These are phyloP conservation scores for Metschnikowia colocasiae DNA, from an alignment of 805 yeast genomes.

Conservation along the genomic window DNA sequence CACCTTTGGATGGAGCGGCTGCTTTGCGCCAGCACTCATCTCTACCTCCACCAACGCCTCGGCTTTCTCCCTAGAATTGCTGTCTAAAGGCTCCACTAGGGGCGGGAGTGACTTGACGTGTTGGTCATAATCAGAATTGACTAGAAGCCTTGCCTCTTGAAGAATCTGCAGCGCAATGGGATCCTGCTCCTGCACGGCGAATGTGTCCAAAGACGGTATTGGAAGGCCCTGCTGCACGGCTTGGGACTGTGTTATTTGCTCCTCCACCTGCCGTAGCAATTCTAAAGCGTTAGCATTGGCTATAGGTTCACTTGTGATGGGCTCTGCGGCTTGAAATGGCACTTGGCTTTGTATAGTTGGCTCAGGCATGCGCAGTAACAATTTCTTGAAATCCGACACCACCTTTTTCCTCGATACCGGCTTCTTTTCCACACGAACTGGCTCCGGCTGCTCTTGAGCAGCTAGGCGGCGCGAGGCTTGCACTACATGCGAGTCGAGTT, in stretches of 20 bases:
- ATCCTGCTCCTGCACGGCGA: not conserved
- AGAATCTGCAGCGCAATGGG: slow-evolving; percentile 20
- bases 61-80: not conserved
- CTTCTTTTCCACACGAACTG: not conserved
- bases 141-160: slow-evolving; percentile 32
- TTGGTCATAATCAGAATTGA: slow-evolving; percentile 41
- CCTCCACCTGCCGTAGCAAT: slow-evolving; percentile 1
- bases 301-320: not conserved
- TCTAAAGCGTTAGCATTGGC: not conserved
- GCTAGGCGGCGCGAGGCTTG: slow-evolving; percentile 23
- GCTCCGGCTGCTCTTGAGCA: slow-evolving; percentile 21
- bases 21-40: not conserved
- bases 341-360: not conserved
- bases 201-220: slow-evolving; percentile 33
- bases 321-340: not conserved
- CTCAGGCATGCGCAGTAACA: slow-evolving; percentile 1
- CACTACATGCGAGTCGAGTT: slow-evolving; percentile 20
- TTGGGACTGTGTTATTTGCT: slow-evolving; percentile 29
- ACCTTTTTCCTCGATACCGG: not conserved
- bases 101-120: slow-evolving; percentile 9
- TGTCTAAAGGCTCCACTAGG: not conserved
- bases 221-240: slow-evolving; percentile 45
- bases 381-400: not conserved
- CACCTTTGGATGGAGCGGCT: not conserved
- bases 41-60: not conserved